Percentiles rank a stretch among this genome's conserved stretches.
phyloP scores from a whole-genome alignment of 23 red algal species.

The Gracilaria domingensis region DNA sequence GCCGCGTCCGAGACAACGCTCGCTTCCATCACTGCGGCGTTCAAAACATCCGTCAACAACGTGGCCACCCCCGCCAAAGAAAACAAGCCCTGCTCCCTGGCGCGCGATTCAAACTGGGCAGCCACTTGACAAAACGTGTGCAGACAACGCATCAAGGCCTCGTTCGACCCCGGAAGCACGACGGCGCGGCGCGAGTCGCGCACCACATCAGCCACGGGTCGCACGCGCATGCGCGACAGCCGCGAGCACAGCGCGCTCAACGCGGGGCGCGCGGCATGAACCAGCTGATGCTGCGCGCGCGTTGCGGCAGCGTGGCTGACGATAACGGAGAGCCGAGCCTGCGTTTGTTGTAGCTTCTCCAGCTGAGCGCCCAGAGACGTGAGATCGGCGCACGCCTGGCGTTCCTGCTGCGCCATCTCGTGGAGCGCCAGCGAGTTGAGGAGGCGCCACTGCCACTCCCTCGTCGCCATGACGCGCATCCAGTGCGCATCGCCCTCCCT shows the following conservation, averaged over 20 bases:
- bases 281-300: background rate
- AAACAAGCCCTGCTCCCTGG: background rate
- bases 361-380: background rate
- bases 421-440: constrained; percentile 61
- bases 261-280: background rate
- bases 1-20: background rate
- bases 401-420: constrained; percentile 23
- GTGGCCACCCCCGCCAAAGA: background rate
- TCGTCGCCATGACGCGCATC: constrained; percentile 54
- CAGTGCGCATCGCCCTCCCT: constrained; percentile 24
- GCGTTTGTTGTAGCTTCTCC: constrained; percentile 1
- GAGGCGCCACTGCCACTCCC: constrained; percentile 48
- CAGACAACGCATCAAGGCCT: background rate
- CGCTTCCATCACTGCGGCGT: background rate
- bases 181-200: background rate
- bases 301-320: background rate
- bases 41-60: background rate
- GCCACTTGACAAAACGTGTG: background rate
- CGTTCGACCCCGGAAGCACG: background rate
- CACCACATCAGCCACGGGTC: background rate
- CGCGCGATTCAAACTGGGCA: background rate
- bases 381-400: constrained; percentile 23
- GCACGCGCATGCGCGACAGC: background rate
- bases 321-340: background rate
- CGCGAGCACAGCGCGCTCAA: background rate